Conservation (phyloP, 225 moss, liverwort and hornwort species). For the Marchantia polymorpha region DNA sequence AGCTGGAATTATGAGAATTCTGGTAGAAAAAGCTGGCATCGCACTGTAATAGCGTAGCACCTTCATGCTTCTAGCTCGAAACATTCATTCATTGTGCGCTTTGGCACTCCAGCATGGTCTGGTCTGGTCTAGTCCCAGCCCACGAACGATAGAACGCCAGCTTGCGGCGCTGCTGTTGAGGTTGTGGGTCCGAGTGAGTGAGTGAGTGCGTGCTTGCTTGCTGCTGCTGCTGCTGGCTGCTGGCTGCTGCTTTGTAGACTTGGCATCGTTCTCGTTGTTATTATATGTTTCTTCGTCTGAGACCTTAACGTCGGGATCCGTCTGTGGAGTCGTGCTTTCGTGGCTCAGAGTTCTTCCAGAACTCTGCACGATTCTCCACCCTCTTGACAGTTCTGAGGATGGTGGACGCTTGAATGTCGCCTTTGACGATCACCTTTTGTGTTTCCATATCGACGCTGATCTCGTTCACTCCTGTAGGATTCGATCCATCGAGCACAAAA, state of each 20-base stretch:
- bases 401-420: slow-evolving; percentile 14
- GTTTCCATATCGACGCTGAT: slow-evolving; percentile 27
- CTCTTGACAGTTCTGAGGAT: slow-evolving; percentile 24
- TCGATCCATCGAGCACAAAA: too few relatives aligned
- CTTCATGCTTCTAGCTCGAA: background rate
- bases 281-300: background rate
- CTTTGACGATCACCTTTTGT: slow-evolving; percentile 28
- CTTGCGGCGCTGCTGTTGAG: background rate
- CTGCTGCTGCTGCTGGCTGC: background rate
- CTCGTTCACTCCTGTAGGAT: slow-evolving; percentile 21
- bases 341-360: slow-evolving; percentile 23
- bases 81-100: background rate
- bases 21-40: background rate
- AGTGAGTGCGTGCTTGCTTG: background rate
- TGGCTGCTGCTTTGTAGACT: background rate
- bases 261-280: background rate
- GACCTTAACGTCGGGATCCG: background rate
- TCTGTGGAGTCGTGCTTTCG: background rate
- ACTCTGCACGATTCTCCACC: slow-evolving; percentile 28
- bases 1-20: background rate
- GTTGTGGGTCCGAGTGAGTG: background rate
- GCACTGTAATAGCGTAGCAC: background rate
- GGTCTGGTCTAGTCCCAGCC: too few relatives aligned
- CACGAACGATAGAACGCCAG: background rate
- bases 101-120: background rate